Base-by-base conservation (phyloP, 495 filamentous ascomycete species). In the Lasiosphaeria miniovina region DNA sequence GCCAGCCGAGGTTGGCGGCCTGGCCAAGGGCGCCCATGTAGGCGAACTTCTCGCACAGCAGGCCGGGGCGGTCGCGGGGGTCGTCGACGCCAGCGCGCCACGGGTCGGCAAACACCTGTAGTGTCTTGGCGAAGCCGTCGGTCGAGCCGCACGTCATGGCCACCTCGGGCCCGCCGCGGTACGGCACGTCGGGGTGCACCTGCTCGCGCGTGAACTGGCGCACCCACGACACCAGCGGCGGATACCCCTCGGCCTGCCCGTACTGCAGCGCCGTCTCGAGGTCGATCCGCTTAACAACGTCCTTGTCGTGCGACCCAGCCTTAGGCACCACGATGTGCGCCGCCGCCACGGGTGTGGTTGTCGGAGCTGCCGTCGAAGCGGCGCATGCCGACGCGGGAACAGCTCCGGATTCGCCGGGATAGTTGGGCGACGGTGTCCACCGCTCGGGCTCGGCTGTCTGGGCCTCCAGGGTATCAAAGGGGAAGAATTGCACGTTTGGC, bases 391-490 rank as follows among this genome's bases (percentile, higher is more conserved):
- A 61, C 32, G 54, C 57, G 41, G 55, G 68, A 17, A 38, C 59
- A 49, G 49, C 45, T 7, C 66, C 64, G 61, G 14, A 33, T 11
- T 77, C 75, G 53, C 77, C 72, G 34, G 83, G 80, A 50, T 79
- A 71, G 63, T 86, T 84, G 12, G 82, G 82, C 35, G 86, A 84
- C 0, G 86, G 85, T n/a, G 82, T 79, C 74, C 87, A 92, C 65
- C 92, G 84, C 17, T 86, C 74, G 9, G 91, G 84, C 33, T 81
- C 82, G 10, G 91, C 90, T 54, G 84, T 80, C 58, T 86, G 82
- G n/a, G 90, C 88, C 71, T 93, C 90, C 34, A 96, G 84, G 0
- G 90, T 95, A 58, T 96, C 91, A 71, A 89, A 96, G 14, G 93
- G 93, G 68, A 97, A 96, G 73, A 90, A 90, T 36, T 81, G 82